phyloP scores from a whole-genome alignment of 371 early-diverging fungal genomes.

The Apophysomyces variabilis region DNA sequence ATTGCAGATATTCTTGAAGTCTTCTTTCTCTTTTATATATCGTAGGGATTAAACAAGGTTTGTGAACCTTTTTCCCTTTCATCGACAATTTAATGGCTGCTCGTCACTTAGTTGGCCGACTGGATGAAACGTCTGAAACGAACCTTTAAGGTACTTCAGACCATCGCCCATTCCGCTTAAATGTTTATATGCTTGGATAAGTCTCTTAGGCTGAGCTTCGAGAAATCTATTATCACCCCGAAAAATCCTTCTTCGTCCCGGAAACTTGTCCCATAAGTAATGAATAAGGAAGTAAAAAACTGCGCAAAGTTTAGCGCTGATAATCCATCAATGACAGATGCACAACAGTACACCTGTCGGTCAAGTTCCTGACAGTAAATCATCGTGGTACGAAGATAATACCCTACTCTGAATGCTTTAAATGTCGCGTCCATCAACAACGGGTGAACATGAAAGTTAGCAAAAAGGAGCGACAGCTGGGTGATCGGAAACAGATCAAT shows the following conservation, averaged over 20 bases:
- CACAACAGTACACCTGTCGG: background rate
- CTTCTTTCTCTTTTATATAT: background rate
- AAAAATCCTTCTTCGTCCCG: background rate
- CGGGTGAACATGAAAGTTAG: background rate
- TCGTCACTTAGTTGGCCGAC: background rate
- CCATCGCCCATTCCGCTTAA: background rate
- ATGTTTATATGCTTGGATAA: background rate
- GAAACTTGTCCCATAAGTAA: background rate
- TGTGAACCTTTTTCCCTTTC: background rate
- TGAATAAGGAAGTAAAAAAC: background rate
- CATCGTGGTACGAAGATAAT: background rate
- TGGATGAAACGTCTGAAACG: background rate
- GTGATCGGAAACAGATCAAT: background rate
- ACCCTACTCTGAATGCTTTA: background rate
- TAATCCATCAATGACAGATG: background rate
- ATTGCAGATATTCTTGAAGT: background rate
- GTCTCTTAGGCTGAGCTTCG: background rate
- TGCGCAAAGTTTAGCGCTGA: background rate
- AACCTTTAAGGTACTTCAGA: background rate
- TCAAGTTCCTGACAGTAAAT: background rate
- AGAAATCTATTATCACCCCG: background rate
- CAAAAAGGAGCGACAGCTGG: background rate
- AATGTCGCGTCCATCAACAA: background rate
- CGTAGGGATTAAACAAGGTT: background rate
- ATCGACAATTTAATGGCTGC: background rate